These are phyloP conservation scores for Chytriomyces sp. DNA, from an alignment of 192 early-diverging fungal species.

Conservation along the genomic window DNA sequence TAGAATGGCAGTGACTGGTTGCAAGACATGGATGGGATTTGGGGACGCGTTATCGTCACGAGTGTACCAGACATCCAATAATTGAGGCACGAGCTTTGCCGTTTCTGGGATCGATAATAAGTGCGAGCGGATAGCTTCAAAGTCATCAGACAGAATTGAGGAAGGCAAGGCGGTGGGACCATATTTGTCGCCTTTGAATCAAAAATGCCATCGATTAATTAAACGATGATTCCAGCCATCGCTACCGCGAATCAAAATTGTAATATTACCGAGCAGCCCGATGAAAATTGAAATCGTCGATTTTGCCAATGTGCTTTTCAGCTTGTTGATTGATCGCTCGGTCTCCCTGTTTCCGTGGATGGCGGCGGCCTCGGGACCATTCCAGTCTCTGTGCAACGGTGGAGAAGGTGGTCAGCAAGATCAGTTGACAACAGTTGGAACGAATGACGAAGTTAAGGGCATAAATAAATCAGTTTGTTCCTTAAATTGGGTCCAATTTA, in stretches of 20 bases:
- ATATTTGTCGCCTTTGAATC: conserved; percentile 37
- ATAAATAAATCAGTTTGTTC: background rate
- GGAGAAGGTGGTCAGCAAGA: background rate
- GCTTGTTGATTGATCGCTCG: conserved; percentile 10
- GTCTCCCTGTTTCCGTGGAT: conserved; percentile 30
- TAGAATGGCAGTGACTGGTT: conserved; percentile 21
- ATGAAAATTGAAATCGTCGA: conserved; percentile 28
- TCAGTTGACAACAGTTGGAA: background rate
- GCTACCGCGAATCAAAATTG: background rate
- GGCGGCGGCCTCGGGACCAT: conserved; percentile 12
- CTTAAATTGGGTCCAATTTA: no score
- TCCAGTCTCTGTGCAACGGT: conserved; percentile 25
- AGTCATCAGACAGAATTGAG: conserved; percentile 3
- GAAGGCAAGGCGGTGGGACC: conserved; percentile 27
- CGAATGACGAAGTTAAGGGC: background rate
- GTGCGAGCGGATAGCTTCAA: background rate
- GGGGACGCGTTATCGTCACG: conserved; percentile 29
- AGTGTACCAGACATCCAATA: conserved; percentile 36
- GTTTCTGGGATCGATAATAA: conserved; percentile 14
- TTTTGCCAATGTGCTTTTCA: background rate
- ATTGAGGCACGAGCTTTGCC: background rate
- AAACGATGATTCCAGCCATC: background rate
- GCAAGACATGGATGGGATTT: conserved; percentile 5
- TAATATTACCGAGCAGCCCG: conserved; percentile 6
- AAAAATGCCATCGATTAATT: background rate